Conservation (phyloP, 345 rosid genomes). For the Ceriops decandra region DNA sequence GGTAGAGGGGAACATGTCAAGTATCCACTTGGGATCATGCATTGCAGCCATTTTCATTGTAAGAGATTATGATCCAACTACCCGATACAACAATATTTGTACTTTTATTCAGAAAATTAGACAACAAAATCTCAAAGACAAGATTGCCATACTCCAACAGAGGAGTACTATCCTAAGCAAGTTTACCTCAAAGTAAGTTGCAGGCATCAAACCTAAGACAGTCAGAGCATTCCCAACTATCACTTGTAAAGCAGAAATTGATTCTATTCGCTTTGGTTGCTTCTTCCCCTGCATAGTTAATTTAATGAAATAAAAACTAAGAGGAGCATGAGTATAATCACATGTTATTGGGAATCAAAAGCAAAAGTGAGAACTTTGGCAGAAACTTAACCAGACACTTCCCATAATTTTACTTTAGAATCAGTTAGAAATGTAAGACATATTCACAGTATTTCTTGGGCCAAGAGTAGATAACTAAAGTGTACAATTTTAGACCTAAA, state of each 20-base stretch:
- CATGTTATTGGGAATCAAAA: too few relatives aligned
- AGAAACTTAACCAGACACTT: too few relatives aligned
- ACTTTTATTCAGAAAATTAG: background rate
- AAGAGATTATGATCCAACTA: too few relatives aligned
- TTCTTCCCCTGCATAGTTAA: constrained; percentile 63
- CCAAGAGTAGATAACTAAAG: background rate
- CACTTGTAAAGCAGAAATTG: constrained; percentile 63
- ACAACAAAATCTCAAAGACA: background rate
- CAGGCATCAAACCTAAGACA: constrained; percentile 72
- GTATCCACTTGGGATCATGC: too few relatives aligned
- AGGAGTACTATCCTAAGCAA: constrained; percentile 5
- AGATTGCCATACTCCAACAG: background rate
- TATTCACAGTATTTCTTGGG: too few relatives aligned
- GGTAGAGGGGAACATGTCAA: too few relatives aligned
- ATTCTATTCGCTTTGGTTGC: constrained; percentile 60
- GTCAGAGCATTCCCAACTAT: constrained; percentile 53
- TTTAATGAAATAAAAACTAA: too few relatives aligned
- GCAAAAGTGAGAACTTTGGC: too few relatives aligned
- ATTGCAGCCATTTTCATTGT: too few relatives aligned
- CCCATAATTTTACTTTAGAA: too few relatives aligned
- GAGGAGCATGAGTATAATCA: too few relatives aligned
- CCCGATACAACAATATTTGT: background rate
- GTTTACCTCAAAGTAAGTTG: constrained; percentile 69
- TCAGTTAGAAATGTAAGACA: too few relatives aligned
- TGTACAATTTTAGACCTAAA: background rate